A percentile compares a stretch with the other conserved stretches of the same genome.
phyloP scores from a whole-genome alignment of 257 asterid genomes.

The Nicotiana obtusifolia region DNA sequence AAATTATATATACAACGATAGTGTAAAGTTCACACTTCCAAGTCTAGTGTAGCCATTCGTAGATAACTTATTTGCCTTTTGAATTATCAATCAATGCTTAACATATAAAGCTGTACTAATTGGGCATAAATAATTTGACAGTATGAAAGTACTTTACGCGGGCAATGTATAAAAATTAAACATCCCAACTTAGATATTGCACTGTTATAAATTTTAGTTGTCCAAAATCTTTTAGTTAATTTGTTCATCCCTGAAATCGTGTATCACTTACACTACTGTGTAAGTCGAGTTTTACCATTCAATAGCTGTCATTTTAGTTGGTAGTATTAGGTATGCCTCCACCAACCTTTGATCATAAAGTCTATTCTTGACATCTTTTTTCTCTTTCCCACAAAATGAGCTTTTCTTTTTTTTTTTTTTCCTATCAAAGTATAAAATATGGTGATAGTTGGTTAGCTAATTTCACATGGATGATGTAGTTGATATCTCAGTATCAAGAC shows the following conservation, averaged over 20 bases:
- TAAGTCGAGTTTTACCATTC: neutral
- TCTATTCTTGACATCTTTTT: neutral
- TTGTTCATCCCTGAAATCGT: neutral
- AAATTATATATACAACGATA: neutral
- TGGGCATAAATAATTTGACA: neutral
- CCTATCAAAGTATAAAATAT: neutral
- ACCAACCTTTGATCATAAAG: neutral
- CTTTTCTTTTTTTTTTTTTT: too few relatives aligned
- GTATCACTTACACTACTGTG: neutral
- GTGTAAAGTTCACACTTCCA: neutral
- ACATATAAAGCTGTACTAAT: neutral
- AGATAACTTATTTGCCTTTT: neutral
- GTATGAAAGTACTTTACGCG: neutral
- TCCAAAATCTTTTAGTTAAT: neutral
- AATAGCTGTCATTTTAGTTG: conserved; percentile 1
- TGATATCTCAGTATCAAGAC: neutral
- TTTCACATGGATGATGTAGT: conserved; percentile 4
- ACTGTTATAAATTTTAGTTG: neutral
- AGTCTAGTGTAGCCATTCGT: neutral
- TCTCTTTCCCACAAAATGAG: neutral
- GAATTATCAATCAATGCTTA: too few relatives aligned
- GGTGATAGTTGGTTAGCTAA: neutral
- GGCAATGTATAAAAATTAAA: neutral
- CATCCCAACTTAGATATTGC: neutral
- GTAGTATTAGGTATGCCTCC: conserved; percentile 3